A percentile compares a stretch with the other conserved stretches of the same genome.
Evolutionary conservation across 2,329 filamentous ascomycete genomes (phyloP).

Genomic region (Clathrospora elynae): DNA sequence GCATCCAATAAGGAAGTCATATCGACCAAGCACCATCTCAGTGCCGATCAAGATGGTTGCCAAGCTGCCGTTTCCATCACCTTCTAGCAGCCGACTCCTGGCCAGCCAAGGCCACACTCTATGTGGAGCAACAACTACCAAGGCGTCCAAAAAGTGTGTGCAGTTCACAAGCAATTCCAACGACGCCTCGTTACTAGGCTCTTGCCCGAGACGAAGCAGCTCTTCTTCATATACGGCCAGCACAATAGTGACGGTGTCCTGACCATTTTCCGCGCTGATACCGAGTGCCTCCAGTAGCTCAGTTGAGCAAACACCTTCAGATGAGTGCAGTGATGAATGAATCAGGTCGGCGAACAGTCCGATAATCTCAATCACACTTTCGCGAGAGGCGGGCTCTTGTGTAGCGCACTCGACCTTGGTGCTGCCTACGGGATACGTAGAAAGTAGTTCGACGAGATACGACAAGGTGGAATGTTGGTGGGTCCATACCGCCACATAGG

Average conservation of each 20-base stretch:
- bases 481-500: slow-evolving; percentile 75
- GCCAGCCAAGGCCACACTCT: slow-evolving; percentile 89
- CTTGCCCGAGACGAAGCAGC: slow-evolving; percentile 54
- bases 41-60: slow-evolving; percentile 78
- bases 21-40: slow-evolving; percentile 77
- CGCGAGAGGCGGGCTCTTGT: slow-evolving; percentile 57
- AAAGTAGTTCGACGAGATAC: slow-evolving; percentile 76
- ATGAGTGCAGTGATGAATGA: slow-evolving; percentile 43
- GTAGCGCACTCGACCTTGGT: slow-evolving; percentile 55
- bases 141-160: slow-evolving; percentile 76
- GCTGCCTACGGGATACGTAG: slow-evolving; percentile 66
- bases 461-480: slow-evolving; percentile 78
- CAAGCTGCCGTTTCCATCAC: slow-evolving; percentile 76
- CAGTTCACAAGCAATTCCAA: slow-evolving; percentile 74
- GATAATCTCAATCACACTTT: slow-evolving; percentile 74
- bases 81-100: slow-evolving; percentile 77
- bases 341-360: slow-evolving; percentile 74
- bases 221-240: slow-evolving; percentile 83
- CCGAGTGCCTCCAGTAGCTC: slow-evolving; percentile 39
- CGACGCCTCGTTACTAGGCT: slow-evolving; percentile 66
- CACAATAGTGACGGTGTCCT: slow-evolving; percentile 79
- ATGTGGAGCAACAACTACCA: slow-evolving; percentile 74
- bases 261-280: slow-evolving; percentile 56
- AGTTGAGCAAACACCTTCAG: slow-evolving; percentile 31
- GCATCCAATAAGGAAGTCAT: slow-evolving; percentile 76